phyloP scores from a whole-genome alignment of 2,329 filamentous ascomycete genomes.

The Leptographium lundbergii region DNA sequence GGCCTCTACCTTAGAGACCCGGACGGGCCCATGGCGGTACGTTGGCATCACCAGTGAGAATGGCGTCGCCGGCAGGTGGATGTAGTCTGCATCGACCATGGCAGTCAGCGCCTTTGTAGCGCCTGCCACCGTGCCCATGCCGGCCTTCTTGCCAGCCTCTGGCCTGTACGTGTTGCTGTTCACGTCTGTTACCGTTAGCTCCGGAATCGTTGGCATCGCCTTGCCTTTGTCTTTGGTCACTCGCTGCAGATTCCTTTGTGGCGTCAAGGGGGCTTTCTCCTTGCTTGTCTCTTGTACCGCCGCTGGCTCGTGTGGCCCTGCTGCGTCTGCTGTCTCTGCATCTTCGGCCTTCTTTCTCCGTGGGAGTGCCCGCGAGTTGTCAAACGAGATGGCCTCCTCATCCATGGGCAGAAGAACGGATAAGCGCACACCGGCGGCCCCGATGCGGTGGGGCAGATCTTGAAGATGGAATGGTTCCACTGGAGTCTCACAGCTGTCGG shows the following conservation, averaged over 20 bases:
- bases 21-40: slow-evolving; percentile 43
- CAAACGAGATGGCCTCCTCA: slow-evolving; percentile 16
- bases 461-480: slow-evolving; percentile 38
- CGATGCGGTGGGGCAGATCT: slow-evolving; percentile 29
- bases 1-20: slow-evolving; percentile 31
- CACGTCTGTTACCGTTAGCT: slow-evolving; percentile 19
- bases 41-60: slow-evolving; percentile 35
- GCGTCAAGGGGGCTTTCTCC: background rate
- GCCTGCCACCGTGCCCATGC: background rate
- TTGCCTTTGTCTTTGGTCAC: background rate
- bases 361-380: slow-evolving; percentile 2
- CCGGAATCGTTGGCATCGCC: slow-evolving; percentile 26
- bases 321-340: slow-evolving; percentile 3
- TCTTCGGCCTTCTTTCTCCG: background rate
- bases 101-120: slow-evolving; percentile 1
- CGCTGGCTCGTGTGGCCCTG: background rate
- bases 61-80: slow-evolving; percentile 35
- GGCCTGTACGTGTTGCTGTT: background rate
- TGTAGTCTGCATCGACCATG: slow-evolving; percentile 22
- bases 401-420: slow-evolving; percentile 17
- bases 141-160: background rate
- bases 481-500: slow-evolving; percentile 26
- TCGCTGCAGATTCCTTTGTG: background rate
- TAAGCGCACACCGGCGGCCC: slow-evolving; percentile 23
- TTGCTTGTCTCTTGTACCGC: background rate